Conservation (phyloP, 2,329 filamentous ascomycete species). For the Colletotrichum sp. region DNA sequence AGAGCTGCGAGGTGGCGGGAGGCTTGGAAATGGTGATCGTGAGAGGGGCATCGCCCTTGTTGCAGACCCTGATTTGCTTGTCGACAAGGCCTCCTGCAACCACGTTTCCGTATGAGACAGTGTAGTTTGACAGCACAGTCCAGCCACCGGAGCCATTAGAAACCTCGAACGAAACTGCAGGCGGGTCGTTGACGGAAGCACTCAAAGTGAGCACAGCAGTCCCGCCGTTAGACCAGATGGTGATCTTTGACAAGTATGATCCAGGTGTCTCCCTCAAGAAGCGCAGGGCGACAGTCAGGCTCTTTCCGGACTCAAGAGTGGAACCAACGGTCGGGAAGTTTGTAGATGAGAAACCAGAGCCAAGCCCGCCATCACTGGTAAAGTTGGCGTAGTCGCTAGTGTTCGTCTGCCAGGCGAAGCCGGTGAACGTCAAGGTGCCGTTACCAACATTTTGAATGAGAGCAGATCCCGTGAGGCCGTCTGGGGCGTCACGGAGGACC, state of each 20-base stretch:
- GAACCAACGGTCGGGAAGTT: constrained; percentile 33
- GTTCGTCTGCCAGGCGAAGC: constrained; percentile 36
- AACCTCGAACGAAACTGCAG: constrained; percentile 37
- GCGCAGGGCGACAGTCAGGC: constrained; percentile 33
- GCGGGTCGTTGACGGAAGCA: constrained; percentile 36
- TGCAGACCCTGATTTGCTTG: constrained; percentile 38
- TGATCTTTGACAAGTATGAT: constrained; percentile 35
- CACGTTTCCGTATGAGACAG: constrained; percentile 36
- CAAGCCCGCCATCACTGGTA: constrained; percentile 30
- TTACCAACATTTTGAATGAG: constrained; percentile 42
- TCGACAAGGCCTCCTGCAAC: constrained; percentile 30
- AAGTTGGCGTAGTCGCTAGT: constrained; percentile 33
- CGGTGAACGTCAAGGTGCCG: constrained; percentile 36
- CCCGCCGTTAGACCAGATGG: constrained; percentile 41
- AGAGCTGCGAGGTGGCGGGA: constrained; percentile 33
- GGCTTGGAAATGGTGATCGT: constrained; percentile 43
- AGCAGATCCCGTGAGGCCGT: constrained; percentile 25
- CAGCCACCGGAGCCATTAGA: constrained; percentile 37
- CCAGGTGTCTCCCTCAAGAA: constrained; percentile 37
- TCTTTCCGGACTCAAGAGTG: constrained; percentile 32
- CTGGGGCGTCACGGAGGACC: constrained; percentile 33
- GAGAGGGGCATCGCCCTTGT: constrained; percentile 38
- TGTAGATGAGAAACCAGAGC: constrained; percentile 33
- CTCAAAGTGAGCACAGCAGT: constrained; percentile 33
- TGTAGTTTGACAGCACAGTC: constrained; percentile 20